Evolutionary conservation across 2,329 filamentous ascomycete genomes (phyloP).

Genomic region (Beauveria sp.): DNA sequence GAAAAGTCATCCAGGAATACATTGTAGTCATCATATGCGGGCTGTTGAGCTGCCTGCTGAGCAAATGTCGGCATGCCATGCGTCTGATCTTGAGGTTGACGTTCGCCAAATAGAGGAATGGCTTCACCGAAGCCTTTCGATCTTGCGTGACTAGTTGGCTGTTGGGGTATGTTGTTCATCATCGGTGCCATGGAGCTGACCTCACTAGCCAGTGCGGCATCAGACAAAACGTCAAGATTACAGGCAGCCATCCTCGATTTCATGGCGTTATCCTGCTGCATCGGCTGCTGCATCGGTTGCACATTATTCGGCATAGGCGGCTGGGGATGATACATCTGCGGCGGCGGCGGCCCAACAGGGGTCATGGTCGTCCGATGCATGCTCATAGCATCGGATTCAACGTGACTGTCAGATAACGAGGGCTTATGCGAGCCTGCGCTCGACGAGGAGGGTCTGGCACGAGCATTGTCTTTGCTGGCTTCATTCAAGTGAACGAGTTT

Average conservation of each 20-base stretch:
- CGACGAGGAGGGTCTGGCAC: slow-evolving; percentile 45
- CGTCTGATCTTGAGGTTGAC: slow-evolving; percentile 38
- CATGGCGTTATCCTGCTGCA: slow-evolving; percentile 37
- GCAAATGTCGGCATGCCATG: slow-evolving; percentile 32
- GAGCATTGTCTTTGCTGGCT: slow-evolving; percentile 45
- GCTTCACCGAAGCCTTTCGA: slow-evolving; percentile 44
- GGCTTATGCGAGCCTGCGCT: slow-evolving; percentile 35
- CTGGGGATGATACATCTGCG: slow-evolving; percentile 20
- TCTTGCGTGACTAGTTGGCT: slow-evolving; percentile 31
- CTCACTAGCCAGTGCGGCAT: slow-evolving; percentile 52
- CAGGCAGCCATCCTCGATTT: slow-evolving; percentile 40
- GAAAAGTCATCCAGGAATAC: slow-evolving; percentile 52
- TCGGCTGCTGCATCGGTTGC: slow-evolving; percentile 31
- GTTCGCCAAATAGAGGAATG: slow-evolving; percentile 39
- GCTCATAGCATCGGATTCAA: slow-evolving; percentile 38
- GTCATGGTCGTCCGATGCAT: slow-evolving; percentile 29
- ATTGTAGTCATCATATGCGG: slow-evolving; percentile 49
- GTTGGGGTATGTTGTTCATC: slow-evolving; percentile 37
- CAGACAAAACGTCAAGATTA: slow-evolving; percentile 51
- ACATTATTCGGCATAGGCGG: slow-evolving; percentile 11
- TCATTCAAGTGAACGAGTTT: slow-evolving; percentile 58
- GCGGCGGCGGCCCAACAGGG: slow-evolving; percentile 18
- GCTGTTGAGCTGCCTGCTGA: slow-evolving; percentile 22
- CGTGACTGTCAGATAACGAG: slow-evolving; percentile 40
- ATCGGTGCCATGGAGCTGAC: slow-evolving; percentile 45